These are phyloP conservation scores for Acanthamoeba lenticulata DNA, from an alignment of 208 protist species.

Conservation along the genomic window DNA sequence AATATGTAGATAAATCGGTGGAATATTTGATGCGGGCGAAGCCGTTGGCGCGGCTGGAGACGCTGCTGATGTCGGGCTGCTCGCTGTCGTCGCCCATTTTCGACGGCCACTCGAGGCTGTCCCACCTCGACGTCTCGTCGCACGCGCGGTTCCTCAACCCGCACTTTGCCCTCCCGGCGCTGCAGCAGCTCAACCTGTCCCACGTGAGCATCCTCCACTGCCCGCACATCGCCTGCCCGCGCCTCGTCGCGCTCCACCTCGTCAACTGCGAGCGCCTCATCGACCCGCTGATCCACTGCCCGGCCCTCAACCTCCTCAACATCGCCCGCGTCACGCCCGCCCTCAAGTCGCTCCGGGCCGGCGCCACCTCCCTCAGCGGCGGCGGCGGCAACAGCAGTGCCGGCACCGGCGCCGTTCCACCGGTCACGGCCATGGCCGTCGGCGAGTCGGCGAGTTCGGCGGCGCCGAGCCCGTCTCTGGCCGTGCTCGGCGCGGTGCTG, in stretches of 20 bases:
- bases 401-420: too few species aligned
- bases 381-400: background rate
- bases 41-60: background rate
- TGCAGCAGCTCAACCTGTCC: slow-evolving; percentile 28
- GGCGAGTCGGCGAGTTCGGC: too few species aligned
- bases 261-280: slow-evolving; percentile 48
- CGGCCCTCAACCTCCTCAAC: background rate
- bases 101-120: background rate
- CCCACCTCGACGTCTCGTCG: slow-evolving; percentile 7
- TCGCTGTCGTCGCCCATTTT: slow-evolving; percentile 56
- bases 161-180: background rate
- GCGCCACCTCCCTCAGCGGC: background rate
- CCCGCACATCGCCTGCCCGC: slow-evolving; percentile 19
- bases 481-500: too few species aligned
- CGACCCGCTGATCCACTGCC: slow-evolving; percentile 11
- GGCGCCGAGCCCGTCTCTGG: too few species aligned
- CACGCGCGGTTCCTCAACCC: slow-evolving; percentile 42
- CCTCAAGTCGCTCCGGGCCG: too few species aligned
- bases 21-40: slow-evolving; percentile 25
- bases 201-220: slow-evolving; percentile 26
- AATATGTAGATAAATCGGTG: slow-evolving; percentile 16
- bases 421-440: too few species aligned
- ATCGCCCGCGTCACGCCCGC: background rate
- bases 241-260: background rate
- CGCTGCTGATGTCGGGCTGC: slow-evolving; percentile 17